These are phyloP conservation scores for Hemerocallis citrina DNA, from an alignment of 106 monocot genomes.

Conservation along the genomic window DNA sequence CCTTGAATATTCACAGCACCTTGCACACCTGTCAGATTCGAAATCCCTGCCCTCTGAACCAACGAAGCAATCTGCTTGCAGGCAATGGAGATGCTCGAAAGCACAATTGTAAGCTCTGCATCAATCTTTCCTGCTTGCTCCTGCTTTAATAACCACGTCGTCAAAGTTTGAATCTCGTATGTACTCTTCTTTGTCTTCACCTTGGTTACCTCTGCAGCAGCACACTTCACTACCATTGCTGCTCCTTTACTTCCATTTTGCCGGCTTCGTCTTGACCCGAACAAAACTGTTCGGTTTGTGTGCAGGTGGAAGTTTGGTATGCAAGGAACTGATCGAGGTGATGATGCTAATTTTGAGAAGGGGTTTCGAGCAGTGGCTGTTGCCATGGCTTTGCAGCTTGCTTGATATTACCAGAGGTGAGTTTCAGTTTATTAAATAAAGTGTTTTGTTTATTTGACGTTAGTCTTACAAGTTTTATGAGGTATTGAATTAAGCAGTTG, in stretches of 20 bases:
- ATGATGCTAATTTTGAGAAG: constrained; percentile 8
- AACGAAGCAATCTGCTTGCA: constrained; percentile 97
- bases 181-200: too few relatives aligned
- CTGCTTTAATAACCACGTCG: constrained; percentile 85
- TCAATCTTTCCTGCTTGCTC: constrained; percentile 71
- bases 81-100: constrained; percentile 94
- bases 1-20: constrained; percentile 57
- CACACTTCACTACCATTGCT: constrained; percentile 6
- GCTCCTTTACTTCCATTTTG: background rate
- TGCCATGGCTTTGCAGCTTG: constrained; percentile 5
- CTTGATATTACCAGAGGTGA: too few relatives aligned
- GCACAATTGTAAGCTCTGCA: constrained; percentile 82
- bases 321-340: background rate
- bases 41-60: constrained; percentile 79
- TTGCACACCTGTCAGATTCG: constrained; percentile 76
- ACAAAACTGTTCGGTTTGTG: background rate
- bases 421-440: too few relatives aligned
- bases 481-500: background rate
- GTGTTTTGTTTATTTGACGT: background rate
- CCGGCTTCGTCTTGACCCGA: background rate
- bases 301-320: constrained; percentile 6
- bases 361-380: constrained; percentile 14
- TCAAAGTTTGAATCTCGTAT: constrained; percentile 59
- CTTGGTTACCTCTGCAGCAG: constrained; percentile 20
- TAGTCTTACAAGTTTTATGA: background rate